Evolutionary conservation across 1,139 yeast species (phyloP).

Genomic region (Pichia sp.): DNA sequence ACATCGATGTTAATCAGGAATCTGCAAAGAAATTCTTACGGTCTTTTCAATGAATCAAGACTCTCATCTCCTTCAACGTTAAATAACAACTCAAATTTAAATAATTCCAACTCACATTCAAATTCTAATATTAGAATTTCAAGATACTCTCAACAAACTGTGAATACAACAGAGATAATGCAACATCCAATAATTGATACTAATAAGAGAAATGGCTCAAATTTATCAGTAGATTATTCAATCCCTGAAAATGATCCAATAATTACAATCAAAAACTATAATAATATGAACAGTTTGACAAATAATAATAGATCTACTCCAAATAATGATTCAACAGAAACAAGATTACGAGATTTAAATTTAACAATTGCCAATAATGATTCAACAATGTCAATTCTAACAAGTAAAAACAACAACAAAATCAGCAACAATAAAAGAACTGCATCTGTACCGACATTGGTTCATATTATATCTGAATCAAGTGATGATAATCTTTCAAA

Average conservation of each 20-base stretch:
- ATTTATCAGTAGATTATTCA: neutral
- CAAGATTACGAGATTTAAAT: conserved; percentile 2
- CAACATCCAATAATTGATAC: neutral
- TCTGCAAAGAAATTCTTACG: conserved; percentile 10
- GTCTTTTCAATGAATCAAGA: conserved; percentile 12
- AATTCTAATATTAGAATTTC: neutral
- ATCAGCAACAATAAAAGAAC: neutral
- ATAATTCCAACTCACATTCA: no score
- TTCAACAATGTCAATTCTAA: conserved; percentile 6
- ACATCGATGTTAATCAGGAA: conserved; percentile 4
- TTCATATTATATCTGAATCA: neutral
- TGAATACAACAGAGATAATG: neutral
- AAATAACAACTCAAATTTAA: neutral
- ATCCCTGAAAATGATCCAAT: conserved; percentile 3
- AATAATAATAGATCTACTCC: no score
- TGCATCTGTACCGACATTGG: neutral
- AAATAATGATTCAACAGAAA: neutral
- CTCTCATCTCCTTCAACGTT: neutral
- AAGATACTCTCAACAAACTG: conserved; percentile 2
- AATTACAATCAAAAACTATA: neutral
- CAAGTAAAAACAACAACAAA: neutral
- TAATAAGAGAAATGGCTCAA: neutral
- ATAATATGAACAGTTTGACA: neutral
- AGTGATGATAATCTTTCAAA: neutral
- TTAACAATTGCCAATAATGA: conserved; percentile 3